phyloP scores from a whole-genome alignment of 2,329 filamentous ascomycete genomes.

The Botrytis pseudocinerea region DNA sequence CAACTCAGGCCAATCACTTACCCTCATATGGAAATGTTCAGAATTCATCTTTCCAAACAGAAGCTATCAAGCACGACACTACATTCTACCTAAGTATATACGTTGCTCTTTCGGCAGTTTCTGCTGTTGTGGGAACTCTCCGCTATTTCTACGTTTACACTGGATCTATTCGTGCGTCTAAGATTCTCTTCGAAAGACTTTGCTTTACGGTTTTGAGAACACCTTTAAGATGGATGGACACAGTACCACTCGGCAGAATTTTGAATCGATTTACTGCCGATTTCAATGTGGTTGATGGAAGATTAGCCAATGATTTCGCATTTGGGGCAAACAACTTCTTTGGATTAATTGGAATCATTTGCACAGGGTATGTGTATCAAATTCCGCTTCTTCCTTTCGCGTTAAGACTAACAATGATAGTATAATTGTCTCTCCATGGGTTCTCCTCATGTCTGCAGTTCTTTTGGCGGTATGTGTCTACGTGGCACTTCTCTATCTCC shows the following conservation, averaged over 20 bases:
- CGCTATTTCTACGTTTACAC: slow-evolving; percentile 64
- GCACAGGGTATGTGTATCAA: slow-evolving; percentile 51
- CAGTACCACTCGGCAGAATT: slow-evolving; percentile 73
- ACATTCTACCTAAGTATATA: slow-evolving; percentile 70
- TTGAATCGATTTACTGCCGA: slow-evolving; percentile 78
- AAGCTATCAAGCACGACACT: slow-evolving; percentile 40
- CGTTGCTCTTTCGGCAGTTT: slow-evolving; percentile 56
- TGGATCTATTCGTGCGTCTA: slow-evolving; percentile 69
- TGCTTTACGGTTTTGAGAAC: slow-evolving; percentile 68
- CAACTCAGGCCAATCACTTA: slow-evolving; percentile 39
- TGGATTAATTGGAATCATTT: slow-evolving; percentile 63
- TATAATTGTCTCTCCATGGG: slow-evolving; percentile 65
- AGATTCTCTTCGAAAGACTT: slow-evolving; percentile 65
- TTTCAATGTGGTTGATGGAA: slow-evolving; percentile 71
- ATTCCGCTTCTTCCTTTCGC: slow-evolving; percentile 49
- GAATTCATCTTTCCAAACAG: slow-evolving; percentile 12
- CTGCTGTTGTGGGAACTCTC: slow-evolving; percentile 60
- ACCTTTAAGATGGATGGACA: slow-evolving; percentile 78
- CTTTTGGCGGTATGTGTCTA: slow-evolving; percentile 59
- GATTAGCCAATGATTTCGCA: slow-evolving; percentile 62
- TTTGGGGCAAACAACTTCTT: slow-evolving; percentile 62
- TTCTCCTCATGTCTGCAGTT: slow-evolving; percentile 61
- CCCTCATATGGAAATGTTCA: slow-evolving; percentile 11
- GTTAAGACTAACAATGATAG: slow-evolving; percentile 43
- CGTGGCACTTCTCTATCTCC: slow-evolving; percentile 63